Evolutionary conservation across 495 filamentous ascomycete genomes (phyloP), one percentile per base, ranked within the genome.

Genomic region (Aspergillus diversus): DNA sequence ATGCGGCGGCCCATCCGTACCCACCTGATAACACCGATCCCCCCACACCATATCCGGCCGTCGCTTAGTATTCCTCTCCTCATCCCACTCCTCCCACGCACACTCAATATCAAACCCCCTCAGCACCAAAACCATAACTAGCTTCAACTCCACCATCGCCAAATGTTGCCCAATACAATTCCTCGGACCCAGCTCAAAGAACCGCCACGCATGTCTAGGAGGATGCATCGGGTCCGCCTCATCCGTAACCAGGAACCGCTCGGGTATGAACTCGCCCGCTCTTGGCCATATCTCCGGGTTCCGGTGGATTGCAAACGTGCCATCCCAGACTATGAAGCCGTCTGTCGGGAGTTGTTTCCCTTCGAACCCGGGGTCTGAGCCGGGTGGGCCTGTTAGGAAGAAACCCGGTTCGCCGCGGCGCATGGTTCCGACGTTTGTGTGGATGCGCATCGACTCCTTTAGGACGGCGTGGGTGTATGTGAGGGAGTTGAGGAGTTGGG

Each of bases 91-190:
- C 15, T 47, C 59, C 35, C 60, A 65, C 8, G 53, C 53, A 16
- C 39, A 42, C 9, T 37, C 60, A 35, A 79, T 62, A 42, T 73
- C 61, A 56, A 79, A 79, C 39, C 64, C 33, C 17, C 75, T 59
- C n/a, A 72, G 42, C 5, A 73, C 73, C 61, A 80, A 56, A 1
- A 69, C 75, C 33, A 80, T 50, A 3, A 71, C 71, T 21, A 77
- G 50, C 61, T 70, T 70, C 17, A 83, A 35, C 53, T 84, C 80
- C 7, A 75, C 12, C 60, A 71, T 60, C 0, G 71, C 80, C 5
- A 83, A 57, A 33, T 77, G 77, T 62, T 82, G 80, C 0, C 80
- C 81, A n/a, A 83, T 80, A 52, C 82, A 84, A 37, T 73, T 72
- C 32, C 80, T 63, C n/a, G 77, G 78, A 0, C 82, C 82, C 9